Evolutionary conservation across 805 yeast species (phyloP), one percentile per base, ranked within the genome.

Genomic region (Suhomyces xylopsoci): DNA sequence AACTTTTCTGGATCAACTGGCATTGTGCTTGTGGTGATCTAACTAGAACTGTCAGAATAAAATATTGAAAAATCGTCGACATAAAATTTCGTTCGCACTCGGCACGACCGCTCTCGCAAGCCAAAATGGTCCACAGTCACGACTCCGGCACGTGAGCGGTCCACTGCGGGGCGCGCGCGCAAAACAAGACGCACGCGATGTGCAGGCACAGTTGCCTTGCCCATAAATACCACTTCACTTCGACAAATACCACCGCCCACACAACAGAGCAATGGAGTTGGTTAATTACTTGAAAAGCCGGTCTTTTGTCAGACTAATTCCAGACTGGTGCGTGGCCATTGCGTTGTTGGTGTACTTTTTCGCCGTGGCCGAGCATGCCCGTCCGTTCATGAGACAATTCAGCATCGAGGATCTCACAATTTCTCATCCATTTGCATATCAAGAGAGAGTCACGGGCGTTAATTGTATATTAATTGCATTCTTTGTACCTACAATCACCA

Each of bases 1-100:
- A 88, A 80, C 79, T 90, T 90, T 76, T 87, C 97, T 80, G 92
- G 96, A 78, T 91, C 97, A 74, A 88, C 81, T 75, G 92, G 92
- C 96, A 88, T 88, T 52, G 50, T 75, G 25, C 25, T 19, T 38
- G 24, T 38, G 42, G 42, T 38, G 42, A 7, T 50, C 14, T 49
- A 49, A 22, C 12, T 20, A 17, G 25, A 17, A 43, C 22, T 41
- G 24, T 28, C 42, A 38, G 42, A 38, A 36, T 36, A 38, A 38
- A 38, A 8, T 15, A 19, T 28, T 45, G 45, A 48, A 45, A 51
- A 46, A 15, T 47, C 24, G 45, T 48, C 54, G 51, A 47, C 51
- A 45, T 46, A 47, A 51, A 51, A 47, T 43, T 48, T 51, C 45
- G 45, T 14, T 42, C 9, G 45, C 30, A 14, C 30, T 14, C 30